A percentile compares a stretch with the other conserved stretches of the same genome.
These are phyloP conservation scores for Colletotrichum noveboracense DNA, from an alignment of 2,329 filamentous ascomycete species.

Conservation along the genomic window DNA sequence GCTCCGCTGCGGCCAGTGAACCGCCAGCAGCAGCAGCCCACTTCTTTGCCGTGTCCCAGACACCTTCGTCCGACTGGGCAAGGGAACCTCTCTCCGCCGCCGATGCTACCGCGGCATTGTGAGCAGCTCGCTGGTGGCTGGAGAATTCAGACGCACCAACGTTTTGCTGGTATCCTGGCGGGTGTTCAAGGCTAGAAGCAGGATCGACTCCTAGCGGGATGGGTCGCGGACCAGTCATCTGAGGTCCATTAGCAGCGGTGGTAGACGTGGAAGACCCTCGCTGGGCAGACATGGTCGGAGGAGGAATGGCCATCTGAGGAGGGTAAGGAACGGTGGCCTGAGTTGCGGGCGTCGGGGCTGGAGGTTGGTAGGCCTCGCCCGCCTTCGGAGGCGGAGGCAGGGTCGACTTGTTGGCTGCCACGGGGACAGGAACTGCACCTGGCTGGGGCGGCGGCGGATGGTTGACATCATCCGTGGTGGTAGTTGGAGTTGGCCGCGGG, in stretches of 20 bases:
- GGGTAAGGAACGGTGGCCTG: slow-evolving; percentile 41
- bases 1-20: slow-evolving; percentile 62
- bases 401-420: slow-evolving; percentile 29
- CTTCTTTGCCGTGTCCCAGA: slow-evolving; percentile 64
- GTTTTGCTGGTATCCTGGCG: slow-evolving; percentile 64
- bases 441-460: slow-evolving; percentile 62
- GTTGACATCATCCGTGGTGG: slow-evolving; percentile 31
- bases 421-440: slow-evolving; percentile 55
- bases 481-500: slow-evolving; percentile 49
- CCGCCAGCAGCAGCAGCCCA: slow-evolving; percentile 62
- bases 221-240: slow-evolving; percentile 28
- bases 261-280: slow-evolving; percentile 51
- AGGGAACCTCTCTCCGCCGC: slow-evolving; percentile 30
- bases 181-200: slow-evolving; percentile 44
- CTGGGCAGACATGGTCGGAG: slow-evolving; percentile 46
- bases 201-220: slow-evolving; percentile 28
- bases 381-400: slow-evolving; percentile 58
- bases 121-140: slow-evolving; percentile 49
- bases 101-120: slow-evolving; percentile 37
- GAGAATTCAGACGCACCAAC: slow-evolving; percentile 56
- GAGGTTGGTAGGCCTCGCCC: slow-evolving; percentile 47
- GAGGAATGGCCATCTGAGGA: slow-evolving; percentile 57
- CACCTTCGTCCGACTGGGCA: slow-evolving; percentile 41
- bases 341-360: slow-evolving; percentile 36
- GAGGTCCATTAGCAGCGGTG: slow-evolving; percentile 31